Percentiles rank a stretch among this genome's conserved stretches.
These are phyloP conservation scores for Cladosporium sp. DNA, from an alignment of 2,329 filamentous ascomycete genomes.

Conservation along the genomic window DNA sequence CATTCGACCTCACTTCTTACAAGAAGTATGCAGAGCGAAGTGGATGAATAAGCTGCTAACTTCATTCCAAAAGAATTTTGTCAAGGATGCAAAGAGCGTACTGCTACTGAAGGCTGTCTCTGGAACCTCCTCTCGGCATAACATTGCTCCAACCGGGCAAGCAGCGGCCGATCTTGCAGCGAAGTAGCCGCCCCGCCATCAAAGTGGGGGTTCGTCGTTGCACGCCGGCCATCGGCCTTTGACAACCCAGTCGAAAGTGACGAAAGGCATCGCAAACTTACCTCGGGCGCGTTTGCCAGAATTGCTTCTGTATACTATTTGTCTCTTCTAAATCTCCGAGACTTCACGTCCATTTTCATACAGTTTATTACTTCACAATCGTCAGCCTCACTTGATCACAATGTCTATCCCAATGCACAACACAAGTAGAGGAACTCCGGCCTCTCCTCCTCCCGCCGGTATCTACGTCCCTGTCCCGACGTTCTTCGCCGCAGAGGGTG, in stretches of 20 bases:
- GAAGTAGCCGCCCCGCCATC: neutral
- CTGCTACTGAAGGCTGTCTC: neutral
- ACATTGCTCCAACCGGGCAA: neutral
- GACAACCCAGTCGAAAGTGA: neutral
- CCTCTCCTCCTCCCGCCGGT: constrained; percentile 43
- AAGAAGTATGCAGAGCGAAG: neutral
- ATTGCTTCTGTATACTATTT: too few species aligned
- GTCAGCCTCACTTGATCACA: neutral
- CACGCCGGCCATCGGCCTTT: constrained; percentile 6
- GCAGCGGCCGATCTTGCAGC: neutral
- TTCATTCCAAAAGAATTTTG: neutral
- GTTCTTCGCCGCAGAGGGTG: constrained; percentile 51
- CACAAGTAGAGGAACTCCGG: neutral
- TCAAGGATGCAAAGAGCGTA: too few species aligned
- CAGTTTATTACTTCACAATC: neutral
- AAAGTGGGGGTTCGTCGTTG: neutral
- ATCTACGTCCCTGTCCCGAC: constrained; percentile 58
- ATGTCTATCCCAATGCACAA: neutral
- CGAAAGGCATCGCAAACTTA: neutral
- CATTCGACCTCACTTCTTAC: neutral
- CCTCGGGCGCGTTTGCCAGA: neutral
- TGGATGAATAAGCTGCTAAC: too few species aligned
- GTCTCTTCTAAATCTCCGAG: too few species aligned
- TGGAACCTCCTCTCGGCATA: neutral
- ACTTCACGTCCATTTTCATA: too few species aligned